These are phyloP conservation scores for Stenogyne calaminthoides DNA, from an alignment of 305 asterid genomes.

Conservation along the genomic window DNA sequence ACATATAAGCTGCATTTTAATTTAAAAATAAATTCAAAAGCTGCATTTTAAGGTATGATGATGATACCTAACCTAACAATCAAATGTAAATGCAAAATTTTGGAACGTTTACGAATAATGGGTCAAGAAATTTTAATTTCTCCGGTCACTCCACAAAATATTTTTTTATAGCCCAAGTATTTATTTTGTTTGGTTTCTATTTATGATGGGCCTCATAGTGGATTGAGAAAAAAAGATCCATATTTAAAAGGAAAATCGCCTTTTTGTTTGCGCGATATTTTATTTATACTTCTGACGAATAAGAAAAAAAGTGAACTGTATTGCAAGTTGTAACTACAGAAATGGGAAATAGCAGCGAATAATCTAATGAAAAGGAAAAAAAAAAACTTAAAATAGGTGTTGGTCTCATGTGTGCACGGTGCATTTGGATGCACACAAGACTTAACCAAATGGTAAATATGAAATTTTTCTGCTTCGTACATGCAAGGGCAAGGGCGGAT, in stretches of 20 bases:
- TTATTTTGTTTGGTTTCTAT: background rate
- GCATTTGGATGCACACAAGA: too few relatives aligned
- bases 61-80: background rate
- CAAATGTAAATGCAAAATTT: background rate
- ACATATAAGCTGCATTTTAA: background rate
- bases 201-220: background rate
- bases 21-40: background rate
- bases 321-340: too few relatives aligned
- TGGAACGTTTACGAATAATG: background rate
- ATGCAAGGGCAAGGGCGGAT: too few relatives aligned
- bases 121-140: background rate
- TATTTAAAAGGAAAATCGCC: background rate
- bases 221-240: background rate
- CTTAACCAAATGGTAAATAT: background rate
- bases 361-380: too few relatives aligned
- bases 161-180: background rate
- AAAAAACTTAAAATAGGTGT: too few relatives aligned
- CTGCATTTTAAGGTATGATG: background rate
- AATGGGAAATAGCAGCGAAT: too few relatives aligned
- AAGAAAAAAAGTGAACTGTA: too few relatives aligned
- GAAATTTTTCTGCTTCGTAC: background rate
- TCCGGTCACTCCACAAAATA: background rate
- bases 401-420: too few relatives aligned
- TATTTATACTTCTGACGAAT: too few relatives aligned
- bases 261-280: background rate